Conservation (phyloP, 2,329 filamentous ascomycete genomes). For the Hirsutella thompsonii region DNA sequence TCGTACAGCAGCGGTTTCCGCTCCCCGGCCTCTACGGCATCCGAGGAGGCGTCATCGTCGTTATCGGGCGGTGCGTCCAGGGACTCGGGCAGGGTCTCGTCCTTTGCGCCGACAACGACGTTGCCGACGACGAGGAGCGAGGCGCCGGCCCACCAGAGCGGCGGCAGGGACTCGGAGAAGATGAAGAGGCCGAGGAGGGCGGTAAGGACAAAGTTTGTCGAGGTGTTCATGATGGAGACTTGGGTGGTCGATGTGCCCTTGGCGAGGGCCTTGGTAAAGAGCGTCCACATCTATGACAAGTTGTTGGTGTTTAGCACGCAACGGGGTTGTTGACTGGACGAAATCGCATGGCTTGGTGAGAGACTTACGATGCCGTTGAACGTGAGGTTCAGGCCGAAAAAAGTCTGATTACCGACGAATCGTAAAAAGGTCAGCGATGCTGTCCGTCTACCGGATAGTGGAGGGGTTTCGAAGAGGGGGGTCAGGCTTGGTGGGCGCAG, state of each 20-base stretch:
- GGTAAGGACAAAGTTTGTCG: slow-evolving; percentile 68
- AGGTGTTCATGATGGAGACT: slow-evolving; percentile 72
- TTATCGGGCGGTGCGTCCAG: not conserved
- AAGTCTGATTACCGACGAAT: slow-evolving; percentile 27
- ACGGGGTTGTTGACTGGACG: no score
- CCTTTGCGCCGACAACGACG: slow-evolving; percentile 63
- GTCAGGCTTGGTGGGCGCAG: not conserved
- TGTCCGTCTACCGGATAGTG: no score
- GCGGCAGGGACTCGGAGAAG: slow-evolving; percentile 59
- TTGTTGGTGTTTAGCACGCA: no score
- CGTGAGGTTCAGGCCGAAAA: slow-evolving; percentile 61
- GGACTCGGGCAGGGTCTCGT: slow-evolving; percentile 27
- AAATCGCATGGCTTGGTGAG: no score
- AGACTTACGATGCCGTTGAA: slow-evolving; percentile 57
- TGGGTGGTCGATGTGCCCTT: slow-evolving; percentile 63
- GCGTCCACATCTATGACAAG: slow-evolving; percentile 79
- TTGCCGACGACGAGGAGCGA: slow-evolving; percentile 61
- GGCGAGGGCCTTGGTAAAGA: slow-evolving; percentile 69
- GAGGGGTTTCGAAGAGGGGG: not conserved
- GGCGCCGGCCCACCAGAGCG: slow-evolving; percentile 67
- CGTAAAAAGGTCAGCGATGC: no score
- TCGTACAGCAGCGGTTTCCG: slow-evolving; percentile 15
- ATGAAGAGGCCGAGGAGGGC: slow-evolving; percentile 57
- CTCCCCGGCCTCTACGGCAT: slow-evolving; percentile 11
- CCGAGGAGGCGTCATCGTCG: not conserved